Evolutionary conservation across 306 rosid genomes (phyloP), one percentile per base, ranked within the genome.

Genomic region (Trichosanthes cucumerina): DNA sequence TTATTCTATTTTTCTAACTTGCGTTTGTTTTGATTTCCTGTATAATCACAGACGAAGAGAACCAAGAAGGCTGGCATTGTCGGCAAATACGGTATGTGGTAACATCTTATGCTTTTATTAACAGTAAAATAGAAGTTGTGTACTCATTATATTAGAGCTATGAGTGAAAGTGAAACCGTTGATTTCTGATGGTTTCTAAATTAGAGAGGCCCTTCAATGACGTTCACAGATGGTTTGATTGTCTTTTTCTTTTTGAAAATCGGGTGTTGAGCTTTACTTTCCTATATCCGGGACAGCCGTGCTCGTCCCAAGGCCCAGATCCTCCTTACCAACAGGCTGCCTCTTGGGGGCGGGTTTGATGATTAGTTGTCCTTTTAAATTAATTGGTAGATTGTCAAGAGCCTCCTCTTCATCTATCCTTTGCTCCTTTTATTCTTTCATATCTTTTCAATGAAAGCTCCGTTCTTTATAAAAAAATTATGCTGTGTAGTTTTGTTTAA

Each of bases 21-120:
- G 31, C 16, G 11, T 39, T 18, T 15, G 16, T 7, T 52, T 9
- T n/a, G 19, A 6, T 74, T 53, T 31, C 18, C 34, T 38, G 79
- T 75, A 43, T 47, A 4, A 3, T 77, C 13, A 69, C 86, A 92
- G 97, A 90, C 97, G 0, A 92, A 90, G 88, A 88, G 97, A 92
- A 92, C 97, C 80, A 92, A 92, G 95, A 90, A 90, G 95, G 95
- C 93, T 1, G 97, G 97, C 76, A 88, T 92, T 44, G 97, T 92
- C 65, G 95, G 97, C 24, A 92, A 90, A 81, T 92, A 92, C 24
- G 97, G 97, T 92, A 87, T 28, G 94, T 84, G 4, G 43, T 4
- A 47, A 15, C 26, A 31, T 47, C 26, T 28, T 49, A 21, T 69
- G 36, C 7, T 43, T 11, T 21, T 11, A 11, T 24, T 44, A 23